Base-by-base conservation (phyloP, 768 basidiomycete genomes). In the Leucocoprinus leucothites region DNA sequence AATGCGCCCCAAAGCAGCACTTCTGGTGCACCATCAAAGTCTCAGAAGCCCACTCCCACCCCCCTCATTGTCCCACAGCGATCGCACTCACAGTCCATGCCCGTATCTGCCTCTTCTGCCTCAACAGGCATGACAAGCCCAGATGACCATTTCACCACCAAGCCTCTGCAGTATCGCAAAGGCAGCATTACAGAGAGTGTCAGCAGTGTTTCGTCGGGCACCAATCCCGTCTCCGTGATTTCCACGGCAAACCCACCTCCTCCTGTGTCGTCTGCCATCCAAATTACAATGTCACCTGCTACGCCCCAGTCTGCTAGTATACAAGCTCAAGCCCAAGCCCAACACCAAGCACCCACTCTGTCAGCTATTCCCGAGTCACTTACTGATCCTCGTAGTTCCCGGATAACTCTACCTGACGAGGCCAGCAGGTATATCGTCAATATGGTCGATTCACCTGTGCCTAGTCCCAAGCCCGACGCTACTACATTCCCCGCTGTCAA, bases 371-470 rank as follows among this genome's bases (percentile, higher is more conserved):
- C 50, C 9, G 51, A 52, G 13, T 21, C 18, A 13, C 56, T n/a
- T 58, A 38, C 58, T 48, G 54, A 53, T 48, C 28, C 59, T 60
- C 51, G 47, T 43, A 49, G 86, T 48, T 90, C 87, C 8, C 78
- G 80, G 21, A 80, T 86, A 48, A 82, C 85, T 31, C 74, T 91
- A 35, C 87, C 90, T 1, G 88, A 91, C 52, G 91, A 92, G 66
- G 86, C 89, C 14, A 82, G 76, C 59, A 82, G 80, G 46, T 91
- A 89, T 63, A 85, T 89, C 53, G 76, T 82, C 35, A 82, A 78
- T 61, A 84, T 88, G 79, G 70, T 69, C 35, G 87, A 89, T 53
- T 85, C 83, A 3, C 85, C 88, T 2, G 64, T 72, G 7, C 69
- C 80, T 24, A 86, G 82, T 62, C 82, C 86, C 5, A 67, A 69